Conservation (phyloP, 306 rosid genomes). For the Fragaria nilgerrensis region DNA sequence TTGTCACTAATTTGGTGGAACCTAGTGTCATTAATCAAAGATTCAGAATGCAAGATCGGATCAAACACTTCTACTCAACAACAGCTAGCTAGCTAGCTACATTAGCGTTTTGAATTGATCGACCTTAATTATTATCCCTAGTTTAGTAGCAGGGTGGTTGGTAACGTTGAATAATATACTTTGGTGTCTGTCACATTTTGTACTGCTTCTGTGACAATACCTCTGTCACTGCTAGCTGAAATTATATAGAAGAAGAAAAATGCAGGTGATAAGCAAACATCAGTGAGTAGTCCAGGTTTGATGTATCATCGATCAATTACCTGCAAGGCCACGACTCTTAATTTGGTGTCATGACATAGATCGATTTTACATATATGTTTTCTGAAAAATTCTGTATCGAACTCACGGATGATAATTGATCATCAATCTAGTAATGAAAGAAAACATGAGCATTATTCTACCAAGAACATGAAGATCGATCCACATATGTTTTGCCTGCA, state of each 20-base stretch:
- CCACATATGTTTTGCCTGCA: no score
- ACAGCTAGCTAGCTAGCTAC: not conserved
- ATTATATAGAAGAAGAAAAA: not conserved
- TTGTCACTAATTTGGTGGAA: slow-evolving; percentile 10
- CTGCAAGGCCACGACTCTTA: not conserved
- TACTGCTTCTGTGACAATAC: slow-evolving; percentile 20
- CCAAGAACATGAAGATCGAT: no score
- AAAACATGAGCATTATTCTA: no score
- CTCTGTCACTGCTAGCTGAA: not conserved
- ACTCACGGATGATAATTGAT: no score
- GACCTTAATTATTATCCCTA: slow-evolving; percentile 13
- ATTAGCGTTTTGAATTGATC: slow-evolving; percentile 3
- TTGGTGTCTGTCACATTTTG: slow-evolving; percentile 6
- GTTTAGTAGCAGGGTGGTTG: not conserved
- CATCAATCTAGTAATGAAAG: no score
- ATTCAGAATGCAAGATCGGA: slow-evolving; percentile 27
- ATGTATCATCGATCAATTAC: not conserved
- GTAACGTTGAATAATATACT: not conserved
- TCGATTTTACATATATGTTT: no score
- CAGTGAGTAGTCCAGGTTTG: not conserved
- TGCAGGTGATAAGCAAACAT: not conserved
- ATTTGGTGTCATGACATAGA: not conserved
- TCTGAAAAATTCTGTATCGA: no score
- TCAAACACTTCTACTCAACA: slow-evolving; percentile 15
- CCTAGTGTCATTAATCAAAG: not conserved